Conservation (phyloP, 148 eudicot species). For the Oxyria digyna region DNA sequence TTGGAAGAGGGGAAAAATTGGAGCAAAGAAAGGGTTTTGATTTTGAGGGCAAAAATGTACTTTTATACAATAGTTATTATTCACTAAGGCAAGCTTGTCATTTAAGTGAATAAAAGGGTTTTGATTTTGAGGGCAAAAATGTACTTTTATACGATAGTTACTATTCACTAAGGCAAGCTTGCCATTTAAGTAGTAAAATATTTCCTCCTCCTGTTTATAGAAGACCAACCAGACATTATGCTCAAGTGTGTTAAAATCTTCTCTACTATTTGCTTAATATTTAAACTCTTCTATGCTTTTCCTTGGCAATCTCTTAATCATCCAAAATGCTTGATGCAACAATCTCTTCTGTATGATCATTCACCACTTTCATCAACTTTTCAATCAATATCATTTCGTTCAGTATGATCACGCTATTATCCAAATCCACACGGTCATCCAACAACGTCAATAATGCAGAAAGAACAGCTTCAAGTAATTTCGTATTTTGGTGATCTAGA, state of each 20-base stretch:
- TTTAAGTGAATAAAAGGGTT: too few species aligned
- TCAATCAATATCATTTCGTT: background rate
- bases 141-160: too few species aligned
- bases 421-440: conserved; percentile 3
- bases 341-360: background rate
- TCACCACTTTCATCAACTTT: conserved; percentile 6
- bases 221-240: background rate
- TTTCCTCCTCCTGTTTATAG: background rate
- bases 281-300: conserved; percentile 2
- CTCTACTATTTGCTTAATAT: conserved; percentile 2
- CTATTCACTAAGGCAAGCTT: too few species aligned
- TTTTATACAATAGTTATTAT: too few species aligned
- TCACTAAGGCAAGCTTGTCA: too few species aligned
- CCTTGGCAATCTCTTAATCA: conserved; percentile 4
- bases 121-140: too few species aligned
- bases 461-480: background rate
- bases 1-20: too few species aligned
- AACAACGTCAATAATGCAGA: conserved; percentile 4
- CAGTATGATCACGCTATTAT: background rate
- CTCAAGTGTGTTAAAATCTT: conserved; percentile 7
- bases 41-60: too few species aligned
- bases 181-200: too few species aligned
- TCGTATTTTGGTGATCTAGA: background rate
- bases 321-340: conserved; percentile 7
- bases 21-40: too few species aligned